A percentile compares a stretch with the other conserved stretches of the same genome.
phyloP scores from a whole-genome alignment of 2,329 filamentous ascomycete genomes.

The Paramyrothecium roridum region DNA sequence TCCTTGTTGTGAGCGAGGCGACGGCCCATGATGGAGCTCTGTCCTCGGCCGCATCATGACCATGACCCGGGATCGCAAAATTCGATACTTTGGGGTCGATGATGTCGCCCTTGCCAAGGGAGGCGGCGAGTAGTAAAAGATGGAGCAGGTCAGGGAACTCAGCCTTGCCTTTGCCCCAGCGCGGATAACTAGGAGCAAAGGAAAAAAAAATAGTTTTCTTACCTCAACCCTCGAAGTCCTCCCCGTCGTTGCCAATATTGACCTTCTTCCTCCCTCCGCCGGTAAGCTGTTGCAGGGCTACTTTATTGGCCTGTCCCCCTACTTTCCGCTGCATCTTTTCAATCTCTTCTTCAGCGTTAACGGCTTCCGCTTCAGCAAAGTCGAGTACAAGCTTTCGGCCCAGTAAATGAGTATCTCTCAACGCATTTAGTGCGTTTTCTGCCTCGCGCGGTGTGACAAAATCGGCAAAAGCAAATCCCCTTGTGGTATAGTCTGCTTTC shows the following conservation, averaged over 20 bases:
- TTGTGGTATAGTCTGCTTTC: constrained; percentile 84
- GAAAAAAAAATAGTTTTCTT: constrained; percentile 13
- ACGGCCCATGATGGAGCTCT: neutral
- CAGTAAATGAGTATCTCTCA: constrained; percentile 89
- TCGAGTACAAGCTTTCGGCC: constrained; percentile 87
- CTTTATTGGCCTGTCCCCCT: constrained; percentile 83
- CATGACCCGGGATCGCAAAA: neutral
- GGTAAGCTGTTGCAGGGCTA: constrained; percentile 84
- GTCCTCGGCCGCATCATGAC: constrained; percentile 3
- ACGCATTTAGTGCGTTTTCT: constrained; percentile 81
- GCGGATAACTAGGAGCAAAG: constrained; percentile 4
- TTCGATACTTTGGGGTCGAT: neutral
- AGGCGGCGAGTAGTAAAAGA: constrained; percentile 9
- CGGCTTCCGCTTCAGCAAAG: constrained; percentile 82
- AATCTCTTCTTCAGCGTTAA: constrained; percentile 94
- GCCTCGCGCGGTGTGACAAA: constrained; percentile 91
- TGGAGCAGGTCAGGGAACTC: constrained; percentile 3
- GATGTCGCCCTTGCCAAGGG: constrained; percentile 21
- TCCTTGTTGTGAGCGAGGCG: constrained; percentile 11
- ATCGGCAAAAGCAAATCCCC: constrained; percentile 95
- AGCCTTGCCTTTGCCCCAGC: constrained; percentile 6
- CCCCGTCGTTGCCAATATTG: constrained; percentile 72
- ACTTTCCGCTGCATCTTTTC: constrained; percentile 97
- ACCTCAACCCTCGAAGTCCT: constrained; percentile 42
- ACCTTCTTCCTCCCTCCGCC: constrained; percentile 83